phyloP scores from a whole-genome alignment of 306 rosid genomes.

The Abrus pulchellus region DNA sequence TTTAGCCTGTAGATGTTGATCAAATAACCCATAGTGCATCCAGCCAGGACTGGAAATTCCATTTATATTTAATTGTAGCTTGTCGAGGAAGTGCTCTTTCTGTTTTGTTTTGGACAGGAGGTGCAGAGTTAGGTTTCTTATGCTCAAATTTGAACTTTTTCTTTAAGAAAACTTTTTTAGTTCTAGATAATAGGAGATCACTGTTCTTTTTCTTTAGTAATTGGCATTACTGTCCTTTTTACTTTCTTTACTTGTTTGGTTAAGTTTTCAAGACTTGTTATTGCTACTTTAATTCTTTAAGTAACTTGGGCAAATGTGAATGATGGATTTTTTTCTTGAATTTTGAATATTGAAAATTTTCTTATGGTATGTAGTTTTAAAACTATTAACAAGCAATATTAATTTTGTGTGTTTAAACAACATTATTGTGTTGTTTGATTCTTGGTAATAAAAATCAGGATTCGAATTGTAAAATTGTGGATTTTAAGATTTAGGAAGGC shows the following conservation, averaged over 20 bases:
- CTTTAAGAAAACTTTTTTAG: background rate
- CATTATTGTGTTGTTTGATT: background rate
- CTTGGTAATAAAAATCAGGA: background rate
- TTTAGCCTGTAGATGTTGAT: slow-evolving; percentile 5
- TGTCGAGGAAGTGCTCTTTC: background rate
- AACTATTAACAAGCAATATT: slow-evolving; percentile 14
- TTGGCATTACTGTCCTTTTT: background rate
- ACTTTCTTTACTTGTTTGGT: background rate
- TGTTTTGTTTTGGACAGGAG: slow-evolving; percentile 1
- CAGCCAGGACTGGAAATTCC: background rate
- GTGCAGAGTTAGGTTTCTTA: slow-evolving; percentile 2
- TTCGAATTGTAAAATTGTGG: too few relatives aligned
- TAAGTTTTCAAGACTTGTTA: slow-evolving; percentile 8
- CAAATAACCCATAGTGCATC: background rate
- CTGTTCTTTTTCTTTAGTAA: background rate
- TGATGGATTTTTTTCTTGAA: slow-evolving; percentile 3
- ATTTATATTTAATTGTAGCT: background rate
- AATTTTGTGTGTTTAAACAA: background rate
- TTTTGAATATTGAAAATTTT: background rate
- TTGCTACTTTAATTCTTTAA: background rate
- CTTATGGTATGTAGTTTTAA: background rate
- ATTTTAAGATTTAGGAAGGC: too few relatives aligned
- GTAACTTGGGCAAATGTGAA: background rate
- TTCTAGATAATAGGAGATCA: background rate
- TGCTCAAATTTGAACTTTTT: background rate